Base-by-base conservation (phyloP, 176 grass and related monocot genomes). In the Raddia guianensis region DNA sequence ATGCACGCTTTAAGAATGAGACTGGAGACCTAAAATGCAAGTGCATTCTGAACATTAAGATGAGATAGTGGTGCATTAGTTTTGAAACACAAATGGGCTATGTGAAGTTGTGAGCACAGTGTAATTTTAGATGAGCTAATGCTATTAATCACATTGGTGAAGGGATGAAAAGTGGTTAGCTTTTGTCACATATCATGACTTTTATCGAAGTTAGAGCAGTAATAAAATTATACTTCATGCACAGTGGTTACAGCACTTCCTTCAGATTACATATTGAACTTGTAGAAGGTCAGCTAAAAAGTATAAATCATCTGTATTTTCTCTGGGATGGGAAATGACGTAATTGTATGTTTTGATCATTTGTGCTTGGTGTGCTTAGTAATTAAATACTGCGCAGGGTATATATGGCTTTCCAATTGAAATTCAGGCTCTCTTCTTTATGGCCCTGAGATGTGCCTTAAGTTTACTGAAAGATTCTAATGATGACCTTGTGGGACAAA, bases 371-470 rank as follows among this genome's bases (percentile, higher is more conserved):
- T 70, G 70, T 73, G 40, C 50, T 42, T 74, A 70, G n/a, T 67
- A n/a, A 75, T 58, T 74, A 27, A 76, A 84, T 47, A 77, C 40
- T 58, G 6, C 85, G 78, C 83, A 94, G 92, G 89, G 92, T 53
- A 87, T 94, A 76, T 94, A 91, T 82, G 92, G 92, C 49, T 94
- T 91, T 75, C 89, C 92, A 9, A 87, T 94, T 89, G 92, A 94
- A 87, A 94, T 94, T 82, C 89, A 94, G 75, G 68, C 89, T 66
- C 80, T 94, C 50, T 91, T 91, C 81, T 94, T 91, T 70, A 91
- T 94, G 92, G 84, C 92, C 45, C 68, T 94, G 79, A 86, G 86
- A 63, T 94, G 92, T 54, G 84, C 86, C 11, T 37, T 74, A 40
- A 80, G 46, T 66, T 61, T 89, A 72, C 45, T 94, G 75, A 89